Base-by-base conservation (phyloP, 768 basidiomycete genomes). In the Asterophora parasitica region DNA sequence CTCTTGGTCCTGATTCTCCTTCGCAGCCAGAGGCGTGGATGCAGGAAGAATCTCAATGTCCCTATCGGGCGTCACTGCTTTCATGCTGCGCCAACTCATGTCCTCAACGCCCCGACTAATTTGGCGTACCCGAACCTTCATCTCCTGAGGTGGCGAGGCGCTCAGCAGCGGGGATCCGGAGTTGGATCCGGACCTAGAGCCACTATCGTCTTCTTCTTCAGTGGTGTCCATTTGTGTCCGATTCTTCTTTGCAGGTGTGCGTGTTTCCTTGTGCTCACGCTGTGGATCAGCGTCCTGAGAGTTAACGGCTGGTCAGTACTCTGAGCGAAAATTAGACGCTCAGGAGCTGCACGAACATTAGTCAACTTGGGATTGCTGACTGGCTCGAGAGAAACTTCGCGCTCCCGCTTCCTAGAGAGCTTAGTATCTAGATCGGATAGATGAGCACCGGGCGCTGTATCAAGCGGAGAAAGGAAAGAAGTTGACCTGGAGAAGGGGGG, bases 61-160 rank as follows among this genome's bases (percentile, higher is more conserved):
- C 44, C 65, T 64, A 49, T 67, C 65, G 28, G 61, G 56, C 6
- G 59, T 55, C 15, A 51, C 44, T 19, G 61, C 56, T 50, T 75
- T 72, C 60, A 66, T 65, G 48, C 77, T 81, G 61, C 75, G 73
- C 86, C 85, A 86, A 59, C 71, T 81, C 53, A 88, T 77, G 60
- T 88, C 87, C 62, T 87, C 85, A 27, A 88, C 85, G 20, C 84
- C 83, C 58, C 82, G 82, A 52, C 84, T 87, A 56, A 88, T 86
- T 68, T 88, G 86, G 43, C 83, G 77, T 49, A 85, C 79, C 58
- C 69, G 68, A 41, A 78, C 76, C 70, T 85, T 88, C 67, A 85
- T 78, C 65, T 88, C 85, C 54, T 81, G 78, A 3, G 82, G 83
- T 3, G 88, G 86, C n/a, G 88, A 88, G 46, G 72, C 74, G 44